Evolutionary conservation across 306 rosid species (phyloP).

Genomic region (Amphicarpaea edgeworthii): DNA sequence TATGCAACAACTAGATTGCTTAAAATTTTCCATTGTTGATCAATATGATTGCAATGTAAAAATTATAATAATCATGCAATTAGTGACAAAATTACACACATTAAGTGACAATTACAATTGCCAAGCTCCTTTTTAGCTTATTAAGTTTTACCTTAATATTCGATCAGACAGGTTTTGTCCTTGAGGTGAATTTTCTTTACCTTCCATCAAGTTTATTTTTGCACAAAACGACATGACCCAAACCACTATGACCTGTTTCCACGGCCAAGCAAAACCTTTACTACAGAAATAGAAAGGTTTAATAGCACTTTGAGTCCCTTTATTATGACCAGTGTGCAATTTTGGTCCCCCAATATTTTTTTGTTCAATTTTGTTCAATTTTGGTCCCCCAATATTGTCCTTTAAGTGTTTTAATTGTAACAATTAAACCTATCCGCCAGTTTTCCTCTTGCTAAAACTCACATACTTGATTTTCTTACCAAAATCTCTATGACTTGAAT

Average conservation of each 20-base stretch:
- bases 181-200: conserved; percentile 91
- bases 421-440: no score
- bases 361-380: no score
- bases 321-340: not conserved
- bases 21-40: conserved; percentile 17
- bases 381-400: no score
- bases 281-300: conserved; percentile 29
- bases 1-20: conserved; percentile 19
- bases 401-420: no score
- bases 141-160: conserved; percentile 75
- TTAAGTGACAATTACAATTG: conserved; percentile 15
- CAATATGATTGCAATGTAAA: conserved; percentile 35
- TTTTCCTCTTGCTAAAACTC: no score
- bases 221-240: conserved; percentile 93
- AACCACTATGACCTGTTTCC: conserved; percentile 93
- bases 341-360: not conserved
- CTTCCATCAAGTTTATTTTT: conserved; percentile 96
- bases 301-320: not conserved
- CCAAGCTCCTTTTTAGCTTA: conserved; percentile 30
- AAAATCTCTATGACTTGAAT: not conserved
- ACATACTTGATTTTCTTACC: no score
- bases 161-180: conserved; percentile 90
- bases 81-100: conserved; percentile 2
- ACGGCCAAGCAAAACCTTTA: conserved; percentile 36
- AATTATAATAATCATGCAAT: conserved; percentile 29